Evolutionary conservation across 139 green algal genomes (phyloP).

Genomic region (Chlorella sorokiniana): DNA sequence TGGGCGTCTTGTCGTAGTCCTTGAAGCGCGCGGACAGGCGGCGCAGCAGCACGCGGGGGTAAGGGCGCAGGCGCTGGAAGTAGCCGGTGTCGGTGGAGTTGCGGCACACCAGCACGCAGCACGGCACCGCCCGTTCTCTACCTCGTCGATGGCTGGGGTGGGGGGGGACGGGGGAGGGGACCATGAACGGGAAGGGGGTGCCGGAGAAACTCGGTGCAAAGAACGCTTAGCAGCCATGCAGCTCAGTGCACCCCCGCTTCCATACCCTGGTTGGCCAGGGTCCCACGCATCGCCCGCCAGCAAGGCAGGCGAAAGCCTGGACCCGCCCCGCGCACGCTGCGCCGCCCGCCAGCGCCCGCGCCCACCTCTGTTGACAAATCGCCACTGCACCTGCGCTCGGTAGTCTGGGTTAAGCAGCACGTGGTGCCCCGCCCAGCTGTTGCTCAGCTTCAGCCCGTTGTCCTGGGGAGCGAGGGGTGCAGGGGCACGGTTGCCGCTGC

Average conservation of each 20-base stretch:
- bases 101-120: constrained; percentile 75
- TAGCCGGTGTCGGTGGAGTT: constrained; percentile 78
- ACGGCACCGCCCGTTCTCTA: constrained; percentile 78
- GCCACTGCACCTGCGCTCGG: constrained; percentile 73
- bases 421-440: constrained; percentile 77
- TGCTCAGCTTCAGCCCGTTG: constrained; percentile 74
- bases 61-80: constrained; percentile 78
- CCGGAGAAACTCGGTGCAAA: no score
- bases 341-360: no score
- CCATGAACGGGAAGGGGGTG: no score
- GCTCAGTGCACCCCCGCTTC: no score
- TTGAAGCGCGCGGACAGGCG: constrained; percentile 72
- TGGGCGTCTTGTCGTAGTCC: constrained; percentile 67
- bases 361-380: constrained; percentile 89
- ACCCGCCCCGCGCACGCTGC: no score
- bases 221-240: no score
- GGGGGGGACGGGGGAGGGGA: no score
- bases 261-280: no score
- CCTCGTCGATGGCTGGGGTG: constrained; percentile 88
- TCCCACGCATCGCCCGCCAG: no score
- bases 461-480: constrained; percentile 33
- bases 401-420: constrained; percentile 87
- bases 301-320: no score
- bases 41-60: constrained; percentile 79
- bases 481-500: neutral